Base-by-base conservation (phyloP, 176 grass and related monocot species). In the Carex pumila region DNA sequence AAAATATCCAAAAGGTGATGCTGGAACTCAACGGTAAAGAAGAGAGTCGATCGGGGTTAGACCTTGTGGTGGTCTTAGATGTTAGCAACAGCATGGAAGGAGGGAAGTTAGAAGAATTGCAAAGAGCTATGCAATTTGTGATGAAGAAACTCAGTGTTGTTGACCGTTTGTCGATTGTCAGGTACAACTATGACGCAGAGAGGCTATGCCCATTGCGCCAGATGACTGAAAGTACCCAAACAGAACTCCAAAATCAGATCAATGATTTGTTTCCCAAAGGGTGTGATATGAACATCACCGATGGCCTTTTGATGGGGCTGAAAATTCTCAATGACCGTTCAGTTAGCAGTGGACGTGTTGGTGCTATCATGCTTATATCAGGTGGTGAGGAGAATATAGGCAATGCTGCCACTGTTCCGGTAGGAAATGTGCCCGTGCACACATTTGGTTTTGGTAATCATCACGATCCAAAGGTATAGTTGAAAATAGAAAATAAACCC, bases 391-490 rank as follows among this genome's bases (percentile, higher is more conserved):
- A 25, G 25, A 25, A 25, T 25, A 25, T 25, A 25, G 25, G 25
- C 25, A 25, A 25, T 25, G 25, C 84, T 11, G 18, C 18, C 1
- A 0, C 1, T 0, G 84, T 86, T 36, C 5, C 14, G 4, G 4
- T 83, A 53, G 17, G 76, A 15, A 6, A 73, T 3, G 67, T 83
- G 80, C 53, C 88, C 0, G 85, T 90, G 7, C 85, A 90, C 65
- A 90, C 88, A n/a, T 90, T 90, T 43, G 88, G 85, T 25, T 90
- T 90, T 21, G 84, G 85, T 22, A 65, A 82, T 15, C 32, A 17
- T 45, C 58, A 80, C 7, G 34, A 80, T 80, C 31, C 77, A 1
- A 21, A 61, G 77, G 77, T 80, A 59, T 9, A 71, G 29, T 71
- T 71, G 29, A 41, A 71, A 39, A 71, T 53, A n/a, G 21, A 30